phyloP scores from a whole-genome alignment of 768 basidiomycete genomes.

The Phaeotremella skinneri region DNA sequence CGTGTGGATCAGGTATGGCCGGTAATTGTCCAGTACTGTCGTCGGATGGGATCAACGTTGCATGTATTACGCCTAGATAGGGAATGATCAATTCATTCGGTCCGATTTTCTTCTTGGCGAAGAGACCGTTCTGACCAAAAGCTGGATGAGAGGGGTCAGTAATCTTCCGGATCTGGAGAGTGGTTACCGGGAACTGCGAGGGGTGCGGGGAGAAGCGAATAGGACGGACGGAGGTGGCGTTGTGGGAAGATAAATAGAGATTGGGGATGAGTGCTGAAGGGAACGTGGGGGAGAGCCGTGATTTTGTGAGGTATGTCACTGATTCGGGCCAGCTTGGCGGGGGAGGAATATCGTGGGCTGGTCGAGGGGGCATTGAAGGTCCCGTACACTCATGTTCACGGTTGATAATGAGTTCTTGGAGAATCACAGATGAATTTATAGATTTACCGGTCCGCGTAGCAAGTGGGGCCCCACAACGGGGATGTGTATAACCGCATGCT shows the following conservation, averaged over 20 bases:
- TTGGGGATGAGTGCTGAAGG: constrained; percentile 44
- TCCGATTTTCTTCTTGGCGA: constrained; percentile 69
- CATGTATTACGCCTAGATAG: constrained; percentile 81
- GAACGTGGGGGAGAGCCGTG: constrained; percentile 63
- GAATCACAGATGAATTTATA: too few species aligned
- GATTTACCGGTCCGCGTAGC: too few species aligned
- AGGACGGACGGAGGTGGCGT: not conserved
- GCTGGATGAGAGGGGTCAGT: constrained; percentile 63
- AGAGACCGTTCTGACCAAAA: constrained; percentile 73
- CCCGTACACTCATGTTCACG: too few species aligned
- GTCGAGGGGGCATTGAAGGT: constrained; percentile 12
- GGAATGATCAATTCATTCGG: constrained; percentile 69
- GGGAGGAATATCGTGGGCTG: constrained; percentile 30
- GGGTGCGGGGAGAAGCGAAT: constrained; percentile 21
- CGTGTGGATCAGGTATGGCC: constrained; percentile 14
- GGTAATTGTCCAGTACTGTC: constrained; percentile 49
- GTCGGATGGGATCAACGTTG: constrained; percentile 62
- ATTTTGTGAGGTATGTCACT: constrained; percentile 60
- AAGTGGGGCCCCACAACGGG: too few species aligned
- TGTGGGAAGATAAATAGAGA: constrained; percentile 1
- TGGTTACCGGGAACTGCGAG: constrained; percentile 38
- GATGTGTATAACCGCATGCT: too few species aligned
- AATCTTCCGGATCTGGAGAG: constrained; percentile 63
- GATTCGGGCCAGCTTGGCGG: constrained; percentile 60
- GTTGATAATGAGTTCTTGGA: too few species aligned